Evolutionary conservation across 2,329 filamentous ascomycete genomes (phyloP), one percentile per base, ranked within the genome.

Genomic region (Aspergillus viridinutans): DNA sequence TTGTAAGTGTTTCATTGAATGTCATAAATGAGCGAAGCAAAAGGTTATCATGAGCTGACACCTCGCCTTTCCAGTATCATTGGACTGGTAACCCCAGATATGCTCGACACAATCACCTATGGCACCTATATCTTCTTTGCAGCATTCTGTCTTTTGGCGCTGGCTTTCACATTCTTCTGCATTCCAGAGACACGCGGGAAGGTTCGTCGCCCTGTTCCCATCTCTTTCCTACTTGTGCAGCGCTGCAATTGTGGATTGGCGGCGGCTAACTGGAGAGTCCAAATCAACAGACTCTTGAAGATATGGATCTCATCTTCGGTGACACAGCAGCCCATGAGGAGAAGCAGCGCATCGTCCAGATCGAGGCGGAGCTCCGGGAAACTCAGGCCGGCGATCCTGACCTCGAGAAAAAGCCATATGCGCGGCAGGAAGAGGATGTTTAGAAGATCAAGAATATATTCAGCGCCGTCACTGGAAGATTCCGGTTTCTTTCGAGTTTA

Each of bases 251-350:
- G 14, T 23, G 23, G 4, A 21, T 26, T 32, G 23, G 12, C 9
- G 25, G 14, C 12, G 50, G 26, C 53, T 58, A 49, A 59, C 9
- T 38, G 28, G 17, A 10, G 17, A 25, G 38, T 52, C 10, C 1
- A 3, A 3, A 43, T 52, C 35, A 12, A 28, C 40, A 73, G 62
- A 84, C 78, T 4, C 75, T 85, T 12, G 82, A 85, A 66, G 78
- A 85, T 58, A 83, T 85, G 76, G 81, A 84, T 48, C 73, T 74
- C 40, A 74, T 76, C 35, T 78, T 78, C 54, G 72, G 72, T 2
- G 75, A 77, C 50, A 74, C 67, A 1, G 66, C 64, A 17, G 72
- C 71, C 1, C 67, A 75, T 28, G 68, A 75, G 58, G 74, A 76
- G 54, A 72, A 74, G 59, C 61, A 70, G 54, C 69, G 72, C 28